A percentile compares a stretch with the other conserved stretches of the same genome.
Evolutionary conservation across 1,139 yeast species (phyloP).

Genomic region (Lodderomyces jiufengensis): DNA sequence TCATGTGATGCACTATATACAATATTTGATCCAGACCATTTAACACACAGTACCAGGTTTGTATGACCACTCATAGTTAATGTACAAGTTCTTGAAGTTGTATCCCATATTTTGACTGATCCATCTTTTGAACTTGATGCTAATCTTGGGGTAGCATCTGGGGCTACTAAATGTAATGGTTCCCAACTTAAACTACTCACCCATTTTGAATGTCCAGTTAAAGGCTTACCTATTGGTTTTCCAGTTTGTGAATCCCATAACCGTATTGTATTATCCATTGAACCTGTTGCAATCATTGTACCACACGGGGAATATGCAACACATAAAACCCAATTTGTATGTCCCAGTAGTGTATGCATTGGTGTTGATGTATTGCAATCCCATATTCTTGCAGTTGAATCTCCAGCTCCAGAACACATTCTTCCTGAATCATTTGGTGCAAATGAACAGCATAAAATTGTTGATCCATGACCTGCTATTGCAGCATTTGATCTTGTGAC

Average conservation of each 20-base stretch:
- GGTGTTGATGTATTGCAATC: constrained; percentile 96
- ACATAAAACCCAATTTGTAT: constrained; percentile 89
- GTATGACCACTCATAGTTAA: constrained; percentile 85
- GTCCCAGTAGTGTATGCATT: constrained; percentile 74
- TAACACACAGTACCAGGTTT: constrained; percentile 86
- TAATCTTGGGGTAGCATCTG: constrained; percentile 65
- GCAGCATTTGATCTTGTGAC: constrained; percentile 91
- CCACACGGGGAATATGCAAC: constrained; percentile 97
- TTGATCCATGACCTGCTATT: constrained; percentile 92
- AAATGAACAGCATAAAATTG: constrained; percentile 87
- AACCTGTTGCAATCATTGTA: constrained; percentile 86
- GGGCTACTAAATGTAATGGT: constrained; percentile 76
- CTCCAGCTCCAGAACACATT: constrained; percentile 97
- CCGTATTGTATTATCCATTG: constrained; percentile 87
- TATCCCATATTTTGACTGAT: constrained; percentile 87
- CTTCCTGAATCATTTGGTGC: constrained; percentile 86
- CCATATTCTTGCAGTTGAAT: constrained; percentile 96
- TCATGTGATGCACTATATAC: constrained; percentile 93
- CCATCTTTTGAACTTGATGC: constrained; percentile 93
- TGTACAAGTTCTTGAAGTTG: constrained; percentile 63
- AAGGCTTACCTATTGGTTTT: constrained; percentile 64
- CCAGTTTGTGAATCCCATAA: constrained; percentile 86
- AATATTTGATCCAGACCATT: constrained; percentile 90
- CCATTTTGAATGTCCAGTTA: constrained; percentile 86
- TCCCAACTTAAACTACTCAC: constrained; percentile 91